A percentile compares a stretch with the other conserved stretches of the same genome.
Evolutionary conservation across 2,329 filamentous ascomycete genomes (phyloP).

Genomic region (Coleophoma crateriformis): DNA sequence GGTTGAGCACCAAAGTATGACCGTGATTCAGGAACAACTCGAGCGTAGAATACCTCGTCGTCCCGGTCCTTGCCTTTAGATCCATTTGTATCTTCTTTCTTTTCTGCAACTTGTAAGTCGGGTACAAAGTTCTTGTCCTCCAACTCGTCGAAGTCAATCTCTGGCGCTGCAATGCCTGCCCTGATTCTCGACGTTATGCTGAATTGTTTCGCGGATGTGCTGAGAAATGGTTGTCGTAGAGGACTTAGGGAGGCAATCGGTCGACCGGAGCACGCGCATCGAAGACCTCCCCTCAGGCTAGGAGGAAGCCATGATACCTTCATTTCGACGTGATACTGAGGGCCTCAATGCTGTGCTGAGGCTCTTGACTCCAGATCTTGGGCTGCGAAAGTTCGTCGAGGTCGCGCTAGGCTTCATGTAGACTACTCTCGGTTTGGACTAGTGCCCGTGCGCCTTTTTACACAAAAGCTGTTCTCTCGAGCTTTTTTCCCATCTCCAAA

Average conservation of each 20-base stretch:
- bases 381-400: background rate
- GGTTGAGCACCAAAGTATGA: slow-evolving; percentile 94
- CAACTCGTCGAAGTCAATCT: slow-evolving; percentile 32
- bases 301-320: slow-evolving; percentile 23
- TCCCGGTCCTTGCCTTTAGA: slow-evolving; percentile 18
- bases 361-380: background rate
- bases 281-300: slow-evolving; percentile 19
- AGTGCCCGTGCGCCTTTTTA: background rate
- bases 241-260: slow-evolving; percentile 4
- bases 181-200: slow-evolving; percentile 20
- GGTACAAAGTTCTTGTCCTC: too few species aligned
- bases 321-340: slow-evolving; percentile 17
- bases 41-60: slow-evolving; percentile 43
- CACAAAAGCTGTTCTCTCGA: slow-evolving; percentile 5
- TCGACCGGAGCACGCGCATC: slow-evolving; percentile 12
- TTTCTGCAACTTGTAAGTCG: background rate
- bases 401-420: too few species aligned
- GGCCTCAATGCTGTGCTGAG: too few species aligned
- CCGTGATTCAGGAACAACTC: slow-evolving; percentile 75
- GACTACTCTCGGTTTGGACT: too few species aligned
- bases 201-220: slow-evolving; percentile 13
- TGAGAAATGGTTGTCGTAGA: slow-evolving; percentile 12
- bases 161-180: slow-evolving; percentile 35
- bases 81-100: slow-evolving; percentile 23
- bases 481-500: slow-evolving; percentile 3